Evolutionary conservation across 2,329 filamentous ascomycete genomes (phyloP).

Genomic region (Bimuria novae-zelandiae): DNA sequence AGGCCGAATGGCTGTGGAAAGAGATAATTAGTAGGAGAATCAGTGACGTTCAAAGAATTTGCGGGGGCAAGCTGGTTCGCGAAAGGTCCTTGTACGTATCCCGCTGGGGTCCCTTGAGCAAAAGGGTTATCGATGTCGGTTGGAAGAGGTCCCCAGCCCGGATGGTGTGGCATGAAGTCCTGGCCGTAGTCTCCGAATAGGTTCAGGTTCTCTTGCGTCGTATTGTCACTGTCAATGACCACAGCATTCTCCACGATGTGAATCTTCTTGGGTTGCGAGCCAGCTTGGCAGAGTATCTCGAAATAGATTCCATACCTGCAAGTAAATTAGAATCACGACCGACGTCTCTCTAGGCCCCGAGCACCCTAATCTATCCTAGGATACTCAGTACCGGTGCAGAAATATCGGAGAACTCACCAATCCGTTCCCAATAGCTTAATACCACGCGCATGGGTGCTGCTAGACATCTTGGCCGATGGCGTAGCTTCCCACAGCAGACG

Average conservation of each 20-base stretch:
- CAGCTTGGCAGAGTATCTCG: neutral
- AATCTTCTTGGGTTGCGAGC: neutral
- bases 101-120: too few species aligned
- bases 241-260: constrained; percentile 20
- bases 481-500: constrained; percentile 4
- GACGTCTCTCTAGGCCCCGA: too few species aligned
- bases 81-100: too few species aligned
- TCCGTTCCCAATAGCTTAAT: constrained; percentile 9
- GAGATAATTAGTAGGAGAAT: too few species aligned
- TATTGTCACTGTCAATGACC: constrained; percentile 9
- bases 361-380: neutral
- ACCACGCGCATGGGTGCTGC: neutral
- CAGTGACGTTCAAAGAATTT: too few species aligned
- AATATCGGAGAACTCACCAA: constrained; percentile 9
- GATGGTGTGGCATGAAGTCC: too few species aligned
- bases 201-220: neutral
- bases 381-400: neutral
- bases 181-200: neutral
- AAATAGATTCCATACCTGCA: neutral
- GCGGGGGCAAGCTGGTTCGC: too few species aligned
- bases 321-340: neutral
- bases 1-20: too few species aligned
- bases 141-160: too few species aligned
- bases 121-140: too few species aligned
- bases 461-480: neutral